These are phyloP conservation scores for Mycena capillaripes DNA, from an alignment of 768 basidiomycete genomes.

Conservation along the genomic window DNA sequence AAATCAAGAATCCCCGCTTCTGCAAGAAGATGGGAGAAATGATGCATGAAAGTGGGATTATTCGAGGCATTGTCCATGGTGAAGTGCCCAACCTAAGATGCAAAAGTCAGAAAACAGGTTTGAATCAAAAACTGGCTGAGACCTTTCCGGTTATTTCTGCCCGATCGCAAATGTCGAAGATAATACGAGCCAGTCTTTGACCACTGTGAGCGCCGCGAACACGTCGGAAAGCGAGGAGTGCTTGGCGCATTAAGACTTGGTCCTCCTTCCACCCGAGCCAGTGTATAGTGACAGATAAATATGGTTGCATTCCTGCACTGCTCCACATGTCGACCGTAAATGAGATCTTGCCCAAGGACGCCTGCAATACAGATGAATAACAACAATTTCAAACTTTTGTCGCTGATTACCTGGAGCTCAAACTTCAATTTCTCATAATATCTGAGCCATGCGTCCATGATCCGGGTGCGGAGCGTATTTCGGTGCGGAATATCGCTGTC, in stretches of 20 bases:
- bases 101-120: too few relatives aligned
- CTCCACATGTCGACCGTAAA: conserved; percentile 16
- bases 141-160: too few relatives aligned
- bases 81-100: too few relatives aligned
- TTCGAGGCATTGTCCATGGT: too few relatives aligned
- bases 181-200: too few relatives aligned
- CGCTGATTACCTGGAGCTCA: conserved; percentile 39
- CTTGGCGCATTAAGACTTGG: neutral
- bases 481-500: conserved; percentile 43
- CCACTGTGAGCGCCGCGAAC: conserved; percentile 6
- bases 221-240: conserved; percentile 5
- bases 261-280: neutral
- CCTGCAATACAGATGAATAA: neutral
- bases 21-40: too few relatives aligned
- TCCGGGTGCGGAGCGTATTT: conserved; percentile 33
- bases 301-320: conserved; percentile 1
- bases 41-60: too few relatives aligned
- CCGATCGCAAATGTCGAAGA: too few relatives aligned
- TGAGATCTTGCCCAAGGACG: conserved; percentile 7
- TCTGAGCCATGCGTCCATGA: conserved; percentile 39
- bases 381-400: neutral
- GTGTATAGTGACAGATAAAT: conserved; percentile 3
- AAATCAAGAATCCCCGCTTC: too few relatives aligned
- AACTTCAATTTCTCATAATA: conserved; percentile 39
- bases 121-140: too few relatives aligned